Conservation (phyloP, 306 rosid species). For the Dicorynia guianensis region DNA sequence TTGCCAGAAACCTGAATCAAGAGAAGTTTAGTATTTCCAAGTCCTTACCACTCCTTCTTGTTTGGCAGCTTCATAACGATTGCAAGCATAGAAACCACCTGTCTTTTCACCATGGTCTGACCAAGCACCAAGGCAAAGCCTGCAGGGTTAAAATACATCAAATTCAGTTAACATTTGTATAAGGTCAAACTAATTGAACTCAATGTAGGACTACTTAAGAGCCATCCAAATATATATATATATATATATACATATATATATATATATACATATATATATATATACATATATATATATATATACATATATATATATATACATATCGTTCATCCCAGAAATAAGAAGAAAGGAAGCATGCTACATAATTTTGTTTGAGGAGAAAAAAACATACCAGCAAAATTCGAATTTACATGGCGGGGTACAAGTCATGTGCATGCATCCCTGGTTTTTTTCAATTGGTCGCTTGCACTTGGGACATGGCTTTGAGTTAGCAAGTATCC, state of each 20-base stretch:
- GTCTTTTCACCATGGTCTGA: conserved; percentile 95
- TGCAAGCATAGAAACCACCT: conserved; percentile 97
- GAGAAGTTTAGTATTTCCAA: conserved; percentile 20
- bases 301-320: no score
- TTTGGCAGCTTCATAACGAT: conserved; percentile 89
- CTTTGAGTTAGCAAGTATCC: conserved; percentile 82
- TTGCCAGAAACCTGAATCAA: conserved; percentile 30
- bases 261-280: no score
- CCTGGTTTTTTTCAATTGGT: conserved; percentile 91
- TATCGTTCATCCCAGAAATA: background rate
- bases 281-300: no score
- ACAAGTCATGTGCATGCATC: conserved; percentile 95
- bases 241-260: no score
- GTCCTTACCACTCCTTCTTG: conserved; percentile 86
- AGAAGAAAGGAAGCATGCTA: background rate
- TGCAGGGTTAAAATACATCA: conserved; percentile 43
- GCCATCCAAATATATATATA: background rate
- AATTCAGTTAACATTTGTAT: background rate
- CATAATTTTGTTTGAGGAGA: background rate
- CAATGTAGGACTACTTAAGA: background rate
- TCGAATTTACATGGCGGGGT: conserved; percentile 91
- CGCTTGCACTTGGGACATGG: conserved; percentile 95
- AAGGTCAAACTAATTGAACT: conserved; percentile 7
- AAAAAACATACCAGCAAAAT: conserved; percentile 81
- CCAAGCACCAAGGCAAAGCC: conserved; percentile 97